Conservation (phyloP, 179 eudicot species). For the Patellifolia procumbens region DNA sequence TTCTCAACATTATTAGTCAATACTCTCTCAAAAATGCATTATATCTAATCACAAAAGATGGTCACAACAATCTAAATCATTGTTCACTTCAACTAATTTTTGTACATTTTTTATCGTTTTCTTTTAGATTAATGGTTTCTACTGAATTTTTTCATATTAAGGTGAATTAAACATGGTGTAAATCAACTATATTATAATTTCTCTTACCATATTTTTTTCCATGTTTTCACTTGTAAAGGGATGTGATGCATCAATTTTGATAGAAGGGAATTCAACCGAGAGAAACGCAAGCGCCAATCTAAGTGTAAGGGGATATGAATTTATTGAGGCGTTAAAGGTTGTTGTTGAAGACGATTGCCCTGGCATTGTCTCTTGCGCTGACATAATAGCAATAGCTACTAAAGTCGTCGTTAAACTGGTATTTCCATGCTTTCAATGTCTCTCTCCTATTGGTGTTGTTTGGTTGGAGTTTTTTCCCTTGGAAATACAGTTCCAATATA, state of each 20-base stretch:
- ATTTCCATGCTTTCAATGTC: not conserved
- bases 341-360: slow-evolving; percentile 54
- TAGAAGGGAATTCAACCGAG: slow-evolving; percentile 44
- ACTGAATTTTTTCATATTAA: too few species aligned
- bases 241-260: slow-evolving; percentile 70
- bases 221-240: slow-evolving; percentile 26
- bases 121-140: too few species aligned
- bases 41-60: not conserved
- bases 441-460: too few species aligned
- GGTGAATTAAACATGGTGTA: too few species aligned
- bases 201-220: too few species aligned
- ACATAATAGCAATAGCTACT: slow-evolving; percentile 56
- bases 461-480: too few species aligned
- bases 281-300: slow-evolving; percentile 38
- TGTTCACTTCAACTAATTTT: too few species aligned
- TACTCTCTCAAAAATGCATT: not conserved
- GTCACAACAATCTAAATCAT: too few species aligned
- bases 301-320: slow-evolving; percentile 44
- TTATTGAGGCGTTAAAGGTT: slow-evolving; percentile 49
- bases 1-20: not conserved
- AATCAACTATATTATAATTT: too few species aligned
- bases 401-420: slow-evolving; percentile 49
- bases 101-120: too few species aligned
- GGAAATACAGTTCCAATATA: too few species aligned
- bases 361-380: slow-evolving; percentile 63